phyloP scores from a whole-genome alignment of 2,329 filamentous ascomycete genomes.

The Xylariaceae sp. region DNA sequence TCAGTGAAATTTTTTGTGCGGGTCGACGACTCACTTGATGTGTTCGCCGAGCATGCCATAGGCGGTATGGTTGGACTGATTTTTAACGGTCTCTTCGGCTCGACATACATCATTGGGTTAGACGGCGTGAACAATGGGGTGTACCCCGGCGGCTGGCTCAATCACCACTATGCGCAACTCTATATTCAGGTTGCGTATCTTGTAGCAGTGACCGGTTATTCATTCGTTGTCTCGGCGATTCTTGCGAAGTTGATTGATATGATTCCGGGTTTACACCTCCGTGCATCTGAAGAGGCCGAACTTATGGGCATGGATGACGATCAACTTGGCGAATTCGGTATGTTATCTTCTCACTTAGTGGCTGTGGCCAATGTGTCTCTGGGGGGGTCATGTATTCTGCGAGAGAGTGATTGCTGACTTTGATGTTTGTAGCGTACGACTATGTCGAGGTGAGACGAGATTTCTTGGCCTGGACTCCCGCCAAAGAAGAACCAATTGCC shows the following conservation, averaged over 20 bases:
- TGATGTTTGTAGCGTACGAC: too few species aligned
- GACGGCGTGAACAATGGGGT: constrained; percentile 70
- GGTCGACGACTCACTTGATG: constrained; percentile 69
- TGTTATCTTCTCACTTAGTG: too few species aligned
- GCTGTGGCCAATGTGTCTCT: too few species aligned
- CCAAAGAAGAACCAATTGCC: constrained; percentile 60
- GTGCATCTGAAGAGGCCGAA: constrained; percentile 76
- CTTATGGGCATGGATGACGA: constrained; percentile 86
- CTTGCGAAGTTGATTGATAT: constrained; percentile 73
- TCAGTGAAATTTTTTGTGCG: constrained; percentile 56
- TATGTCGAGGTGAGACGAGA: constrained; percentile 86
- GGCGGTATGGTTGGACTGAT: constrained; percentile 66
- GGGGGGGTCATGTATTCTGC: too few species aligned
- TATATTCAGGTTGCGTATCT: constrained; percentile 81
- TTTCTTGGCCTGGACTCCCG: constrained; percentile 83
- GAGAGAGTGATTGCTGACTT: too few species aligned
- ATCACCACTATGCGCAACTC: constrained; percentile 69
- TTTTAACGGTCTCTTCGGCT: constrained; percentile 71
- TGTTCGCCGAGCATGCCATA: constrained; percentile 68
- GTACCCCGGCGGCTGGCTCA: constrained; percentile 64
- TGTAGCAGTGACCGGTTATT: constrained; percentile 60
- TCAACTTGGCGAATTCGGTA: constrained; percentile 85
- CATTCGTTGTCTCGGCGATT: constrained; percentile 69
- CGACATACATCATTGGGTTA: constrained; percentile 66
- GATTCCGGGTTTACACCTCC: constrained; percentile 73